Percentiles rank a stretch among this genome's conserved stretches.
Conservation (phyloP, 139 green algal species). For the Pycnococcus provasolii region DNA sequence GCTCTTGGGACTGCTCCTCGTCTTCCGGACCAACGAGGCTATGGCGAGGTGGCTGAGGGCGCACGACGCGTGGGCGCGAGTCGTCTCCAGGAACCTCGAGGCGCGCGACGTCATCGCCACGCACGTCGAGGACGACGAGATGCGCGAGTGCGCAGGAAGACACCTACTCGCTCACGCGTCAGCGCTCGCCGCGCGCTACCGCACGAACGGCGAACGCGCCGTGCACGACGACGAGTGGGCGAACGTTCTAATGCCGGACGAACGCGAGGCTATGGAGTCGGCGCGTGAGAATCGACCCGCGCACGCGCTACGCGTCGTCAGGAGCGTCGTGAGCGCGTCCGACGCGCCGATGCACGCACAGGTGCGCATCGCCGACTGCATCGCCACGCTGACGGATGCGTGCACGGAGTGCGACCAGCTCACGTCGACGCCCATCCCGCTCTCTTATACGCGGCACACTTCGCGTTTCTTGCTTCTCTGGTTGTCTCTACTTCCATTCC, state of each 20-base stretch:
- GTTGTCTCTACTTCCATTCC: slow-evolving; percentile 64
- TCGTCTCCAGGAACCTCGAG: slow-evolving; percentile 2
- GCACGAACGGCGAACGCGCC: slow-evolving; percentile 9
- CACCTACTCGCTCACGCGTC: background rate
- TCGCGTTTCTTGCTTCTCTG: slow-evolving; percentile 48
- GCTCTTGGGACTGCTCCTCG: slow-evolving; percentile 36
- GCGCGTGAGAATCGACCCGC: too few species aligned
- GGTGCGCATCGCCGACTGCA: too few species aligned
- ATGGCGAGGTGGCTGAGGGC: slow-evolving; percentile 43
- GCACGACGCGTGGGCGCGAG: slow-evolving; percentile 28
- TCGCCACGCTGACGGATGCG: too few species aligned
- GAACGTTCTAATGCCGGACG: too few species aligned
- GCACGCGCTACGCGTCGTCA: too few species aligned
- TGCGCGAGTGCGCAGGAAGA: background rate
- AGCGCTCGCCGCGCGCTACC: background rate
- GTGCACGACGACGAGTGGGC: too few species aligned
- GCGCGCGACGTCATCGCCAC: background rate
- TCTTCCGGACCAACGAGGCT: slow-evolving; percentile 54
- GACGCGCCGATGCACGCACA: too few species aligned
- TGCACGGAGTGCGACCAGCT: background rate
- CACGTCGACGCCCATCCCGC: slow-evolving; percentile 25
- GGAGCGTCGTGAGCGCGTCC: too few species aligned
- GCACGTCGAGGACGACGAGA: slow-evolving; percentile 1
- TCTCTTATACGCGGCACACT: slow-evolving; percentile 32
- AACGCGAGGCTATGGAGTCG: too few species aligned